These are phyloP conservation scores for Nephelium lappaceum DNA, from an alignment of 345 rosid species.

Conservation along the genomic window DNA sequence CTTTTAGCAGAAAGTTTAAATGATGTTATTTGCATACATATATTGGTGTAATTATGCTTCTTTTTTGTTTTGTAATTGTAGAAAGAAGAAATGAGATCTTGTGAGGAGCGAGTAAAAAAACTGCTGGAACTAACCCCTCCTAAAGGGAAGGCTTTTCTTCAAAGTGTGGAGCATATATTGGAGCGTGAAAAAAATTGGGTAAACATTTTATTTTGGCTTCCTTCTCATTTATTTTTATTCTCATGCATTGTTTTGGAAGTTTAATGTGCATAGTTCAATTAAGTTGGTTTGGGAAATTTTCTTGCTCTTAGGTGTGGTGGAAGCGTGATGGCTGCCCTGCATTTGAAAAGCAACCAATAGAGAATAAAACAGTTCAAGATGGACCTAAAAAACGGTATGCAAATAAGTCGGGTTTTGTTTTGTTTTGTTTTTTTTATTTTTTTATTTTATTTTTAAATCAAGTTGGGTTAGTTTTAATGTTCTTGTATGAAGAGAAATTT, in stretches of 20 bases:
- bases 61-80: constrained; percentile 26
- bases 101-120: constrained; percentile 88
- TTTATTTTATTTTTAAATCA: no score
- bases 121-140: constrained; percentile 94
- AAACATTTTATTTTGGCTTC: constrained; percentile 19
- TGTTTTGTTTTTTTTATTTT: no score
- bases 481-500: not conserved
- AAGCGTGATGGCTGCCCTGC: constrained; percentile 98
- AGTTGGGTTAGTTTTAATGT: not conserved
- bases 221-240: constrained; percentile 1
- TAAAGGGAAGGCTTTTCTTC: constrained; percentile 84
- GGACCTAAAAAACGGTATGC: constrained; percentile 78
- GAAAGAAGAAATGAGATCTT: constrained; percentile 91
- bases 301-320: constrained; percentile 84
- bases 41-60: constrained; percentile 3
- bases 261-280: constrained; percentile 16
- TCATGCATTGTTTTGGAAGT: constrained; percentile 5
- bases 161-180: constrained; percentile 77
- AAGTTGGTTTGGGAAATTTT: constrained; percentile 15
- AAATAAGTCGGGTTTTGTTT: constrained; percentile 2
- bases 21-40: not conserved
- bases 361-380: constrained; percentile 60
- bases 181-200: constrained; percentile 99
- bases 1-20: not conserved
- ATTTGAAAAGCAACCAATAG: constrained; percentile 87